These are phyloP conservation scores for Mycena latifolia DNA, from an alignment of 768 basidiomycete genomes.

Conservation along the genomic window DNA sequence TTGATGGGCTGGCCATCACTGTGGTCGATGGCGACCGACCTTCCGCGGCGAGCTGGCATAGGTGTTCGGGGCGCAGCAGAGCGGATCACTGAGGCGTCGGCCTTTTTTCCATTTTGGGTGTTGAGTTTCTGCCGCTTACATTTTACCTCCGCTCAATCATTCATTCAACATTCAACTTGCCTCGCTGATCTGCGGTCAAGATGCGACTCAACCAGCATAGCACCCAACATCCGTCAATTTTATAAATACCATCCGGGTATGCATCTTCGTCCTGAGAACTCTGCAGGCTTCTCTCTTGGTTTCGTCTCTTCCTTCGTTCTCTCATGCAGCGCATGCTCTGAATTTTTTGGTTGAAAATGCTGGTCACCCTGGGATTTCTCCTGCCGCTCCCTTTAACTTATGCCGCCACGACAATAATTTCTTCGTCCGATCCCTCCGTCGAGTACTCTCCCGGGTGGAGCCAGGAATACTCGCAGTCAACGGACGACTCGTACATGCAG, in stretches of 20 bases:
- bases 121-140: not conserved
- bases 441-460: conserved; percentile 30
- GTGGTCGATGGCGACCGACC: conserved; percentile 62
- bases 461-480: conserved; percentile 17
- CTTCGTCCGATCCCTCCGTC: conserved; percentile 22
- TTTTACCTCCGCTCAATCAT: too few relatives aligned
- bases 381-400: conserved; percentile 19
- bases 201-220: not conserved
- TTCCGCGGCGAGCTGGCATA: conserved; percentile 53
- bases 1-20: conserved; percentile 76
- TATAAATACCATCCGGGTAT: not conserved
- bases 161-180: too few relatives aligned
- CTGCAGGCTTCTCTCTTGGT: too few relatives aligned
- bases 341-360: conserved; percentile 23
- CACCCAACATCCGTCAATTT: not conserved
- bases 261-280: conserved; percentile 14
- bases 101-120: not conserved
- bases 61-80: conserved; percentile 16
- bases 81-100: conserved; percentile 3
- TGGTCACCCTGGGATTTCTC: conserved; percentile 28
- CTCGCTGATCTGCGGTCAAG: conserved; percentile 1
- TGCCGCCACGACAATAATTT: conserved; percentile 25
- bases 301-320: conserved; percentile 11
- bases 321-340: conserved; percentile 34
- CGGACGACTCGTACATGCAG: conserved; percentile 9